Conservation (phyloP, 106 monocot species). For the Phalaenopsis aphrodite region DNA sequence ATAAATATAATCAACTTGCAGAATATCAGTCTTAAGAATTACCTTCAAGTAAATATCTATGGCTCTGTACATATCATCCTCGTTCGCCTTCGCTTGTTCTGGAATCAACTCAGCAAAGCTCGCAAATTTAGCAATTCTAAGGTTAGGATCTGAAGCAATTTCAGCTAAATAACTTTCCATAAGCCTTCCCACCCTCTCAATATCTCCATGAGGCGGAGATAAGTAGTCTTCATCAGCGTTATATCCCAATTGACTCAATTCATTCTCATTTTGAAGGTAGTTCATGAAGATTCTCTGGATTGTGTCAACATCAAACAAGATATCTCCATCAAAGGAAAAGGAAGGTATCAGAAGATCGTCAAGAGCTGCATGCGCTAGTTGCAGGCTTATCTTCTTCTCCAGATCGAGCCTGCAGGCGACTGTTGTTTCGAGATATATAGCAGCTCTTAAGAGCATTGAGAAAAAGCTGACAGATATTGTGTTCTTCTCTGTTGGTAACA, state of each 20-base stretch:
- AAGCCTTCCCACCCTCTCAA: slow-evolving; percentile 59
- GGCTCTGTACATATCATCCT: slow-evolving; percentile 89
- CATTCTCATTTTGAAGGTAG: slow-evolving; percentile 47
- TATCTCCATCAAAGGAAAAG: slow-evolving; percentile 34
- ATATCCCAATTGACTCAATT: slow-evolving; percentile 19
- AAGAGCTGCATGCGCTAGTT: slow-evolving; percentile 65
- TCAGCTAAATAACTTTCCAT: slow-evolving; percentile 86
- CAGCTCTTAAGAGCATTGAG: slow-evolving; percentile 63
- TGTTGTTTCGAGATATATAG: slow-evolving; percentile 72
- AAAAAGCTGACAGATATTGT: slow-evolving; percentile 84
- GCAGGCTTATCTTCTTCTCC: slow-evolving; percentile 63
- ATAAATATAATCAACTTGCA: no score
- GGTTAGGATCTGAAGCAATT: slow-evolving; percentile 66
- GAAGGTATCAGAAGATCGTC: slow-evolving; percentile 85
- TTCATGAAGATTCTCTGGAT: slow-evolving; percentile 67
- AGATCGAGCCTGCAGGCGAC: slow-evolving; percentile 85
- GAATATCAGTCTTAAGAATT: not conserved
- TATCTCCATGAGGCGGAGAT: slow-evolving; percentile 28
- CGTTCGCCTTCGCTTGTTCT: slow-evolving; percentile 51
- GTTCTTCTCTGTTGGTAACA: slow-evolving; percentile 66
- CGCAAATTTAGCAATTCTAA: slow-evolving; percentile 49
- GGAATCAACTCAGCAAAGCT: slow-evolving; percentile 69
- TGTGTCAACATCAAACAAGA: slow-evolving; percentile 64
- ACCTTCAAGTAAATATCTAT: slow-evolving; percentile 96
- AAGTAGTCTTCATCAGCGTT: slow-evolving; percentile 30